Evolutionary conservation across 2,329 filamentous ascomycete species (phyloP).

Genomic region (Sphaerulina musiva): DNA sequence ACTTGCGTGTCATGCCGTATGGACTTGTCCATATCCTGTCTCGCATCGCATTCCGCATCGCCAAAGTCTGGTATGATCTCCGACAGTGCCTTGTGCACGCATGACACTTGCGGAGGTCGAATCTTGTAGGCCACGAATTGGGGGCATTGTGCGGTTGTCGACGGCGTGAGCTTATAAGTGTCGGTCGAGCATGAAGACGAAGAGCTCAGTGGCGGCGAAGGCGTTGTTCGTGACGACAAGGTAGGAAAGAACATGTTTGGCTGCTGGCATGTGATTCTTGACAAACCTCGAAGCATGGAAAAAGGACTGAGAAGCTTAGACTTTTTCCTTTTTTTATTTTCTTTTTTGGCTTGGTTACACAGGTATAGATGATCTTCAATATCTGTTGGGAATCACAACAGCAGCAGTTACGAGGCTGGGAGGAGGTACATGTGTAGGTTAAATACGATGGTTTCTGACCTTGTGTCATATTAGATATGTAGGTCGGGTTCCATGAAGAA

Average conservation of each 20-base stretch:
- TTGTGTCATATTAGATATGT: too few relatives aligned
- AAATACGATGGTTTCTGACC: too few relatives aligned
- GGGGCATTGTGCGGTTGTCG: not conserved
- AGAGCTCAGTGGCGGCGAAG: not conserved
- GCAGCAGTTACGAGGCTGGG: too few relatives aligned
- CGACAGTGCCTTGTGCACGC: constrained; percentile 9
- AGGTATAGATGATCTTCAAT: too few relatives aligned
- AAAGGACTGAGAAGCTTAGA: not conserved
- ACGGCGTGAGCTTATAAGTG: constrained; percentile 3
- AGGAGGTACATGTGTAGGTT: too few relatives aligned
- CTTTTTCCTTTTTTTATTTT: not conserved
- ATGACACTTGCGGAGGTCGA: constrained; percentile 5
- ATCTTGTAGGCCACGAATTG: constrained; percentile 9
- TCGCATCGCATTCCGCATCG: constrained; percentile 4
- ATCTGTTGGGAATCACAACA: too few relatives aligned
- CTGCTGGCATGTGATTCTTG: not conserved
- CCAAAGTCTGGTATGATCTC: constrained; percentile 3
- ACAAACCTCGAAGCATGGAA: not conserved
- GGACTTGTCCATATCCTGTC: constrained; percentile 7
- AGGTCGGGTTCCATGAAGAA: too few relatives aligned
- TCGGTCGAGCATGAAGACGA: not conserved
- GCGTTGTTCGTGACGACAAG: not conserved
- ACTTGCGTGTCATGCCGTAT: constrained; percentile 10
- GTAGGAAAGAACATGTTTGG: not conserved
- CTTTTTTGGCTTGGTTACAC: too few relatives aligned